Evolutionary conservation across 2,329 filamentous ascomycete species (phyloP), one percentile per base, ranked within the genome.

Genomic region (Beauveria caledonica): DNA sequence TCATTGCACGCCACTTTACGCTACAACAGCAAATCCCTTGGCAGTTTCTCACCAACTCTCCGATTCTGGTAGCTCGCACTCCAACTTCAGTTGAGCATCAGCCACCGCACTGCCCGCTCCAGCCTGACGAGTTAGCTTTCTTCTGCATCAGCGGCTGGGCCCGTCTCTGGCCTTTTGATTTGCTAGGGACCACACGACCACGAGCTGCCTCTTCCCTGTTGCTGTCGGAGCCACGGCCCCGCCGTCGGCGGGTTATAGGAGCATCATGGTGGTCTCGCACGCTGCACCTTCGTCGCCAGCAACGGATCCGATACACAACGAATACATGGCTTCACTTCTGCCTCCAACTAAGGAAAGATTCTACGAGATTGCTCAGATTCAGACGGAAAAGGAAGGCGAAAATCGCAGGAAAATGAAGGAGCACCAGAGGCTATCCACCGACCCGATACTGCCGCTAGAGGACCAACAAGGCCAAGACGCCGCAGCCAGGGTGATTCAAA

Each of bases 401-500:
- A 72, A 75, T 42, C 76, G 72, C 48, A 76, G 74, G 52, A 75
- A 73, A 60, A 68, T 74, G 39, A 73, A 71, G 57, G 69, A 77
- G 53, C 67, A 72, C 40, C 71, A 67, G 49, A 71, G 68, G 33
- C 70, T 74, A 33, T 73, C 74, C 60, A 66, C 60, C 62, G 67
- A 65, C 60, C 65, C 60, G 56, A 62, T 60, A 63, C 63, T 61
- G 10, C 58, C 50, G 9, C 40, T 42, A 5, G 62, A 49, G 7
- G 62, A 49, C 11, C 60, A 64, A 17, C 54, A 67, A 36, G 68
- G 69, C 48, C 65, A 66, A 29, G 69, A 73, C 27, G 74, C 76
- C 54, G 84, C 84, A 2, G 84, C 83, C 3, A 76, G 74, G 23
- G 67, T 84, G 27, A 86, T 87, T 51, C 84, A 90, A 76, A 84